Base-by-base conservation (phyloP, 2,329 filamentous ascomycete genomes). In the Fusarium lyarnte region DNA sequence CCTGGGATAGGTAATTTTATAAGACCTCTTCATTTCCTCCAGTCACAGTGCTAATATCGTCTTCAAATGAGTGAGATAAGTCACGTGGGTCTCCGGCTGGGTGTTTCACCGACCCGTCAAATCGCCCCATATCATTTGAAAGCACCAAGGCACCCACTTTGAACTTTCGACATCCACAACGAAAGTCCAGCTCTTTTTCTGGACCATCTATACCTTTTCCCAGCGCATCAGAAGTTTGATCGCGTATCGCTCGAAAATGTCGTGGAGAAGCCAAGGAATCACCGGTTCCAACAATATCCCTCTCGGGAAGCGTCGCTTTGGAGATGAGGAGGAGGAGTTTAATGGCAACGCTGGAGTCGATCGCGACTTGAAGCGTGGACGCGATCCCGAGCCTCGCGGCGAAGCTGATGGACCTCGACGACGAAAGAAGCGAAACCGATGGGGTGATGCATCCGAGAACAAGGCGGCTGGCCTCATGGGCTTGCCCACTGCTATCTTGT, bases 201-300 rank as follows among this genome's bases (percentile, higher is more conserved):
- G 58, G 57, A 41, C 42, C 41, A 49, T 59, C 63, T 52, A 35
- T 47, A 49, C 33, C 47, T 41, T 66, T 59, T 35, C 25, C 36
- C 7, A 51, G 16, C 42, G n/a, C 25, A 65, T 70, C 49, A 51
- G 39, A 38, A 31, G 39, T 63, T 47, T 43, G 43, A 65, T 49
- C 58, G 41, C 52, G 23, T 33, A 52, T 36, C 36, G 19, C 9
- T 38, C 36, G 29, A 39, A 52, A 85, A 92, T 92, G 90, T 86
- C 90, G 78, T 92, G 90, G 90, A 87, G 89, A 85, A 89, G 84
- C 65, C 90, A 91, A 82, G 96, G 96, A 77, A 97, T 97, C 81
- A 99, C 96, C 25, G 96, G 96, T 58, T 98, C 97, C 47, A 99
- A 99, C 84, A 98, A 98, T 80, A 97, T 99, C 78, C 96, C 96